Base-by-base conservation (phyloP, 805 yeast genomes). In the Yarrowia hollandica region DNA sequence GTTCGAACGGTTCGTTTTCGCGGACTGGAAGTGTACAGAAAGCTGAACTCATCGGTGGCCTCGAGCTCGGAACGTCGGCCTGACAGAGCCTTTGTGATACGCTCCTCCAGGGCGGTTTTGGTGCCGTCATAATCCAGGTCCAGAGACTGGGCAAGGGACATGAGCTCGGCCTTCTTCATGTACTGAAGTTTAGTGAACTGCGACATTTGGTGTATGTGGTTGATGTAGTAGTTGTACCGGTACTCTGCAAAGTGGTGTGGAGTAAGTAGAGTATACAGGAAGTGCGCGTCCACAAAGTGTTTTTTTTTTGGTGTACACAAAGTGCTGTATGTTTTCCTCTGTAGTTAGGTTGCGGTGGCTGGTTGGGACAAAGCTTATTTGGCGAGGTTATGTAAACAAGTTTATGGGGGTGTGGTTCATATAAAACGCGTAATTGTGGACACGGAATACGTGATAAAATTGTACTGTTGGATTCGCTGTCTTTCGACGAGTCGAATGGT, bases 131-230 rank as follows among this genome's bases (percentile, higher is more conserved):
- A 15, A 16, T 64, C 64, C 57, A 76, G 62, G 25, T 69, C 69
- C 61, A 77, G 71, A 33, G 67, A 68, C 14, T 65, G 61, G 18
- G 78, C 77, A 48, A 77, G 64, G 16, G 68, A 68, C 59, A 71
- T 69, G 54, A 77, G 70, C 19, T 71, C 71, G 28, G 68, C 66
- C 67, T 77, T 77, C 59, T 69, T 73, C 35, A 50, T 26, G 26
- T 50, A 34, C 35, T 50, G 57, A 22, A 50, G 39, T 5, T 50
- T 50, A 31, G 57, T 23, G 35, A 50, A 44, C 19, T 28, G 37
- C 25, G 54, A 44, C 54, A 44, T 26, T 26, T 8, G 8, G 8
- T 44, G 31, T n/a, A 2, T 7, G 31, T 39, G 46, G n/a, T 25
- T 21, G 12, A 7, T 1, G 39, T 34, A 21, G 19, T 6, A 18